Evolutionary conservation across 305 asterid species (phyloP).

Genomic region (Lippia alba): DNA sequence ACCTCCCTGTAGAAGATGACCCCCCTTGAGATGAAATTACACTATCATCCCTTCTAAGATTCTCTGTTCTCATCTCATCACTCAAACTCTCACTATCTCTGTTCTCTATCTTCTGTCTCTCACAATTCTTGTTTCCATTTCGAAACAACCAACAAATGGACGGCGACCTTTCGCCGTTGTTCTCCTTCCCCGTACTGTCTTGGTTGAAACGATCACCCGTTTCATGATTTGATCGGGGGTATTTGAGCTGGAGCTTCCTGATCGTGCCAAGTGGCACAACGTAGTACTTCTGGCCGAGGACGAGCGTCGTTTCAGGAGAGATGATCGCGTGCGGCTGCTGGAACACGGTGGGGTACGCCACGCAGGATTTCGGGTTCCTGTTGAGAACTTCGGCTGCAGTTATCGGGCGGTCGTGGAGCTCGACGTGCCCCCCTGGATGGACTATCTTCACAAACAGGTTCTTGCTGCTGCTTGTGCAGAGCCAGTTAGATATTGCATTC

Average conservation of each 20-base stretch:
- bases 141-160: conserved; percentile 44
- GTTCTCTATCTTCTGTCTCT: conserved; percentile 4
- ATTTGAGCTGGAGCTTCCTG: conserved; percentile 53
- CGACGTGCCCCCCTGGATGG: conserved; percentile 78
- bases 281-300: conserved; percentile 65
- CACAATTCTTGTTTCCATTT: conserved; percentile 19
- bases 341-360: conserved; percentile 65
- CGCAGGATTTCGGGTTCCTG: conserved; percentile 64
- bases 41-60: not conserved
- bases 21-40: conserved; percentile 1
- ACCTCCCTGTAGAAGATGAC: conserved; percentile 34
- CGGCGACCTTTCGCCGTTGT: conserved; percentile 25
- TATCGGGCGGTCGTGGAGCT: conserved; percentile 69
- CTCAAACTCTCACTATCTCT: conserved; percentile 23
- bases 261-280: conserved; percentile 64
- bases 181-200: not conserved
- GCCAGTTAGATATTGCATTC: conserved; percentile 50
- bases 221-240: conserved; percentile 32
- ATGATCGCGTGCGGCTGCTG: conserved; percentile 58
- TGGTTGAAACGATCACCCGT: not conserved
- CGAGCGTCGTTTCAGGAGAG: conserved; percentile 57
- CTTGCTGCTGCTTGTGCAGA: conserved; percentile 51
- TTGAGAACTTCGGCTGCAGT: conserved; percentile 56
- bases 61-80: not conserved
- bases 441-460: conserved; percentile 59